A percentile compares a stretch with the other conserved stretches of the same genome.
phyloP scores from a whole-genome alignment of 148 eudicot species.

The Gaultheria prostrata region DNA sequence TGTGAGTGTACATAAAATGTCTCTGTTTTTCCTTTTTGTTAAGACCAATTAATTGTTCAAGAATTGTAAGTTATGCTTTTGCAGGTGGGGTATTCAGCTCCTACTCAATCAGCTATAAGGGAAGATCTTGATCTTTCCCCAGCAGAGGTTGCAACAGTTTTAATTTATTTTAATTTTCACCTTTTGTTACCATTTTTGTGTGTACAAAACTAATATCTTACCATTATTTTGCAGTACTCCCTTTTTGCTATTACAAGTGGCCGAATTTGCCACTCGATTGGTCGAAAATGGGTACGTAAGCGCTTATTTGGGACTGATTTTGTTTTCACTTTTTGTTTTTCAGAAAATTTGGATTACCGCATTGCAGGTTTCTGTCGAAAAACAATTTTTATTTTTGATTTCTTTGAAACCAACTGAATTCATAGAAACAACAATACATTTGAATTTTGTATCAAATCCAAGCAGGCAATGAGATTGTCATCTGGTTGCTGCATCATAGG shows the following conservation, averaged over 20 bases:
- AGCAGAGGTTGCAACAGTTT: slow-evolving; percentile 34
- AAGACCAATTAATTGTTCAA: not conserved
- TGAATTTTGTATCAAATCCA: not conserved
- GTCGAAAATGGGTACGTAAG: slow-evolving; percentile 67
- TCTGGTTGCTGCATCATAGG: slow-evolving; percentile 68
- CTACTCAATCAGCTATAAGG: slow-evolving; percentile 71
- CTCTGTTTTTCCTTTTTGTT: slow-evolving; percentile 10
- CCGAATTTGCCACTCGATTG: slow-evolving; percentile 54
- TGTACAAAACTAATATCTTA: not conserved
- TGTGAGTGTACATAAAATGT: slow-evolving; percentile 50
- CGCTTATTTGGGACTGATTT: not conserved
- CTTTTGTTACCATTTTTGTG: not conserved
- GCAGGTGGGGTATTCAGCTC: slow-evolving; percentile 89
- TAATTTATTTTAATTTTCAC: too few relatives aligned
- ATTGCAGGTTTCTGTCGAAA: not conserved
- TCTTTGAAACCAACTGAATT: too few relatives aligned
- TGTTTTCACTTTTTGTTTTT: not conserved
- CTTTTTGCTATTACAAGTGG: slow-evolving; percentile 77
- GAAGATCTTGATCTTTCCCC: slow-evolving; percentile 58
- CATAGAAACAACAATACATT: not conserved
- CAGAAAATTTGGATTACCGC: too few relatives aligned
- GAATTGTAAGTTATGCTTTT: slow-evolving; percentile 23
- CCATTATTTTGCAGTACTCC: slow-evolving; percentile 45
- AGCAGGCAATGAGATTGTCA: slow-evolving; percentile 80
- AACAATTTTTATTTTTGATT: too few relatives aligned